These are phyloP conservation scores for Pythium brassicae DNA, from an alignment of 352 stramenopile genomes.

Conservation along the genomic window DNA sequence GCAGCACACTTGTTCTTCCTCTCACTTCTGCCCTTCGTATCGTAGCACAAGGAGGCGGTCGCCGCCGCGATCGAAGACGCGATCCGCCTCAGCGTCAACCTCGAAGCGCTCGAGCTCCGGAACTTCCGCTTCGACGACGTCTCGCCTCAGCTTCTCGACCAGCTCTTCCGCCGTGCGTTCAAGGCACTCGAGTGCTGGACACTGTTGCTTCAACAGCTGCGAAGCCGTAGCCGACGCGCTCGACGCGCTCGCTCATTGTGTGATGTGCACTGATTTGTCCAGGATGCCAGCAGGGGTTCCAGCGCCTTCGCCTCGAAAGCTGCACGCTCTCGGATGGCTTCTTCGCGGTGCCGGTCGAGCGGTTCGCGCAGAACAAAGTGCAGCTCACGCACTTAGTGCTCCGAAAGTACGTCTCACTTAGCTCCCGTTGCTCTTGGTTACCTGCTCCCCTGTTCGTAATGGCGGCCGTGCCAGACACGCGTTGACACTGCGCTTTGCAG, in stretches of 20 bases:
- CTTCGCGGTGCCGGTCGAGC: conserved; percentile 22
- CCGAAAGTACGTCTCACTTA: conserved; percentile 20
- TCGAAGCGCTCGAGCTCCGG: background rate
- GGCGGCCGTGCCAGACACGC: too few relatives aligned
- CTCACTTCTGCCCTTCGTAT: background rate
- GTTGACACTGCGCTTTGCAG: conserved; percentile 10
- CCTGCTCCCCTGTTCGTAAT: background rate
- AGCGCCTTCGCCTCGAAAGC: conserved; percentile 31
- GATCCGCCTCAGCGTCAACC: background rate
- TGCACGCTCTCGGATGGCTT: conserved; percentile 39
- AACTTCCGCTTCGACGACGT: background rate
- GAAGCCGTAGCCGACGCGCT: too few relatives aligned
- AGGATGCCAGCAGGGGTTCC: conserved; percentile 18
- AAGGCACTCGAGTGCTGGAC: too few relatives aligned
- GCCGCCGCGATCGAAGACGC: background rate
- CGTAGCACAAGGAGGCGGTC: background rate
- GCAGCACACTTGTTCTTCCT: background rate
- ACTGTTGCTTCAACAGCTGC: too few relatives aligned
- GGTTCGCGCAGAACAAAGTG: conserved; percentile 18
- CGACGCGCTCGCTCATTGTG: too few relatives aligned
- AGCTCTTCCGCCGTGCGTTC: background rate
- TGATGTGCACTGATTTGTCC: too few relatives aligned
- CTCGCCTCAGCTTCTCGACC: background rate
- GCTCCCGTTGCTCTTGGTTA: background rate
- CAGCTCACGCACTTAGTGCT: conserved; percentile 23